Percentiles rank a stretch among this genome's conserved stretches.
phyloP scores from a whole-genome alignment of 2,329 filamentous ascomycete species.

The Aspergillus thermomutatus region DNA sequence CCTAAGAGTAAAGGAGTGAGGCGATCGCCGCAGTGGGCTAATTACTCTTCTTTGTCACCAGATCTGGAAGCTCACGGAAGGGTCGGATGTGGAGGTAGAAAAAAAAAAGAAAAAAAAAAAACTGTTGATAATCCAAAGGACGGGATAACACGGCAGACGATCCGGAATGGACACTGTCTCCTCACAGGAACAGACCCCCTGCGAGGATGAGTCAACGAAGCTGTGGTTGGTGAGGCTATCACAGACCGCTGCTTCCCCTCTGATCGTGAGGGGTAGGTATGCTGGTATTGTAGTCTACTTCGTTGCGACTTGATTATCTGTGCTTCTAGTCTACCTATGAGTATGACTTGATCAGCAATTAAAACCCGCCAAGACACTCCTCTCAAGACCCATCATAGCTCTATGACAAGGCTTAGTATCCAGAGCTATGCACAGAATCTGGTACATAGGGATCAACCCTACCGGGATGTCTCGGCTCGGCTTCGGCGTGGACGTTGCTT shows the following conservation, averaged over 20 bases:
- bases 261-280: conserved; percentile 6
- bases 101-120: background rate
- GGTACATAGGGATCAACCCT: background rate
- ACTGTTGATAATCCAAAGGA: background rate
- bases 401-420: background rate
- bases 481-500: background rate
- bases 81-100: conserved; percentile 15
- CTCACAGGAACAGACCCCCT: conserved; percentile 7
- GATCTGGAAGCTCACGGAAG: conserved; percentile 21
- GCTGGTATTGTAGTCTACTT: background rate
- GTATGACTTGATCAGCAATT: no score
- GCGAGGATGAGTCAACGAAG: conserved; percentile 9
- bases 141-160: conserved; percentile 13
- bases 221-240: background rate
- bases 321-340: no score
- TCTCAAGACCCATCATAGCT: background rate
- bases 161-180: conserved; percentile 7
- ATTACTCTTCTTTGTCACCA: conserved; percentile 17
- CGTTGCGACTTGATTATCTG: no score
- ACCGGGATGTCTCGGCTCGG: background rate
- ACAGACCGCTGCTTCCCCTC: conserved; percentile 14
- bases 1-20: conserved; percentile 12
- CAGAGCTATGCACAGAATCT: background rate
- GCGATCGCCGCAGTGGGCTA: conserved; percentile 13
- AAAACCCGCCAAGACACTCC: background rate